Evolutionary conservation across 345 rosid species (phyloP), one percentile per base, ranked within the genome.

Genomic region (Mercurialis annua): DNA sequence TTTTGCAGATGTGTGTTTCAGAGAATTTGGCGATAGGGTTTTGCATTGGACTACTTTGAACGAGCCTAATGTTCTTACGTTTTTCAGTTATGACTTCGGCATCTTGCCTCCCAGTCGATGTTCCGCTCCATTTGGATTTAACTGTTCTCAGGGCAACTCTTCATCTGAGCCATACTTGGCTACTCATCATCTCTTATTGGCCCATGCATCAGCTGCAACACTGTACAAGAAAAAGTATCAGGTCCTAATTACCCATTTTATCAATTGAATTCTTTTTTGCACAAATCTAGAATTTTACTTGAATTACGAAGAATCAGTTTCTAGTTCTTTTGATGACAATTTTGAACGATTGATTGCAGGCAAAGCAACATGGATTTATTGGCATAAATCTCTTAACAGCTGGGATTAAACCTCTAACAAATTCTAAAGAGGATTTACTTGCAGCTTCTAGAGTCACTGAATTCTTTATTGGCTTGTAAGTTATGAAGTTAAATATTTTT

Each of bases 1-100:
- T 44, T 90, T 71, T 82, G 89, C 92, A 23, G 87, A 88, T 36
- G 87, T 73, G 42, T 88, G 97, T 76, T 90, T 86, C 63, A 80
- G 77, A 54, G 91, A 88, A 73, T 88, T 90, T 36, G 95, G 97
- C 2, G 81, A 85, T 14, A 79, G 86, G 67, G 83, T 88, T 70
- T 74, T 70, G 38, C 52, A 82, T 59, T 90, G 95, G 97, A 68
- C 74, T 9, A 88, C 95, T 7, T 57, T 88, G 36, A 86, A 89
- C 33, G 97, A 91, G 78, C 87, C 96, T 11, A 85, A 80, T 8
- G 23, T 75, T 23, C 67, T 77, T 42, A 76, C 79, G 1, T 0
- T 70, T 29, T 81, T 65, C 51, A 58, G 76, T 58, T 81, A 77
- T 68, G 80, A 73, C 38, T 2, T 2, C 0, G 90, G 85, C 65